Conservation (phyloP, 2,329 filamentous ascomycete genomes). For the Venturiaceae sp. region DNA sequence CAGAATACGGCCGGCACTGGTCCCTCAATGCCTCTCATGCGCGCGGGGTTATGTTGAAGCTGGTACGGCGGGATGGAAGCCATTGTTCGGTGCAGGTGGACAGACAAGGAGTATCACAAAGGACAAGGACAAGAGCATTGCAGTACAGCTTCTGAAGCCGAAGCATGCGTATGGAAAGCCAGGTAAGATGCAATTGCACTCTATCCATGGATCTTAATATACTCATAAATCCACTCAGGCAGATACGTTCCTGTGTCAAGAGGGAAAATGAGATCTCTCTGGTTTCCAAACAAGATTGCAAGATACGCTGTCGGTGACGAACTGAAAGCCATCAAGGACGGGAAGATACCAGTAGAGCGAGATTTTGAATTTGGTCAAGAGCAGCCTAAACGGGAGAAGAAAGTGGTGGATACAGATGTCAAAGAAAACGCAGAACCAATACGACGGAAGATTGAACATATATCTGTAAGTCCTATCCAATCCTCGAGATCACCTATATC, state of each 20-base stretch:
- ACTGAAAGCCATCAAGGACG: constrained; percentile 32
- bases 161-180: background rate
- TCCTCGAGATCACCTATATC: background rate
- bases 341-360: constrained; percentile 33
- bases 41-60: constrained; percentile 22
- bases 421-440: background rate
- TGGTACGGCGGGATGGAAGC: constrained; percentile 17
- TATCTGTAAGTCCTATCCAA: background rate
- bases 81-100: constrained; percentile 15
- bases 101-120: constrained; percentile 26
- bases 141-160: constrained; percentile 5
- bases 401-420: background rate
- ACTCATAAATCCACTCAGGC: constrained; percentile 27
- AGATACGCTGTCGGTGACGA: constrained; percentile 40
- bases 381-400: background rate
- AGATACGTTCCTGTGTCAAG: constrained; percentile 11
- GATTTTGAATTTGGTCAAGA: constrained; percentile 32
- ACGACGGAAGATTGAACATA: background rate
- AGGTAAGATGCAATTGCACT: background rate
- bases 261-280: constrained; percentile 45
- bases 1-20: constrained; percentile 19
- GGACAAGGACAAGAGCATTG: constrained; percentile 1
- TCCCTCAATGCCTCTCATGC: constrained; percentile 29
- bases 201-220: constrained; percentile 25
- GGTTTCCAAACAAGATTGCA: constrained; percentile 41